phyloP scores from a whole-genome alignment of 371 early-diverging fungal genomes.

The Fennellomyces sp. region DNA sequence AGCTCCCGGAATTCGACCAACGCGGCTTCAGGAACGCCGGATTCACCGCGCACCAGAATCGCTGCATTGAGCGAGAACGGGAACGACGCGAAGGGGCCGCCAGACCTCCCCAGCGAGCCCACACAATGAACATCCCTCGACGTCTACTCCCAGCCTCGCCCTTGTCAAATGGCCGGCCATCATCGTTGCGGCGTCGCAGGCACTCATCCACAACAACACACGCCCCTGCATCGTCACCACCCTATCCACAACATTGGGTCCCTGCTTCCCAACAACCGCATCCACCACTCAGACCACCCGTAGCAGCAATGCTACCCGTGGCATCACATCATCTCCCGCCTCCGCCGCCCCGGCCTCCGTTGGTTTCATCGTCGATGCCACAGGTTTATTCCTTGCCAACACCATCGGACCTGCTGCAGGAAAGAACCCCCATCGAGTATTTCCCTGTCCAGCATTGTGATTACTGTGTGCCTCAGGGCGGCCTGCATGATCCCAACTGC shows the following conservation, averaged over 20 bases:
- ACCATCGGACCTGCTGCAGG: neutral
- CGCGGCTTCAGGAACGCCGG: constrained; percentile 47
- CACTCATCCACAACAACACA: constrained; percentile 2
- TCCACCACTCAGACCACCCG: neutral
- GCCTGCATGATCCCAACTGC: constrained; percentile 23
- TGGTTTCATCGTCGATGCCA: neutral
- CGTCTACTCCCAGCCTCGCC: neutral
- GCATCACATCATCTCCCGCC: neutral
- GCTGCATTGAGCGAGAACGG: constrained; percentile 23
- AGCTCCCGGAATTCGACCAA: constrained; percentile 39
- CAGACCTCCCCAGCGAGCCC: neutral
- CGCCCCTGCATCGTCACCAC: neutral
- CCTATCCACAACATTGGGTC: neutral
- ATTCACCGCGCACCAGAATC: constrained; percentile 42
- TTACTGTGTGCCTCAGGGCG: constrained; percentile 26
- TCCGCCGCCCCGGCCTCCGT: neutral
- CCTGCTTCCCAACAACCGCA: neutral
- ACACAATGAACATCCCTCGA: neutral
- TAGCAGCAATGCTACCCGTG: neutral
- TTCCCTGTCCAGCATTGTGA: constrained; percentile 22
- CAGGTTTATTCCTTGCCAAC: neutral
- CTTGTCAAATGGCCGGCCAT: neutral
- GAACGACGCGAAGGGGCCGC: neutral
- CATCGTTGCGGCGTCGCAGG: constrained; percentile 7
- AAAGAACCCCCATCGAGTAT: neutral